Base-by-base conservation (phyloP, 441 rosid genomes). In the Melastoma candidum region DNA sequence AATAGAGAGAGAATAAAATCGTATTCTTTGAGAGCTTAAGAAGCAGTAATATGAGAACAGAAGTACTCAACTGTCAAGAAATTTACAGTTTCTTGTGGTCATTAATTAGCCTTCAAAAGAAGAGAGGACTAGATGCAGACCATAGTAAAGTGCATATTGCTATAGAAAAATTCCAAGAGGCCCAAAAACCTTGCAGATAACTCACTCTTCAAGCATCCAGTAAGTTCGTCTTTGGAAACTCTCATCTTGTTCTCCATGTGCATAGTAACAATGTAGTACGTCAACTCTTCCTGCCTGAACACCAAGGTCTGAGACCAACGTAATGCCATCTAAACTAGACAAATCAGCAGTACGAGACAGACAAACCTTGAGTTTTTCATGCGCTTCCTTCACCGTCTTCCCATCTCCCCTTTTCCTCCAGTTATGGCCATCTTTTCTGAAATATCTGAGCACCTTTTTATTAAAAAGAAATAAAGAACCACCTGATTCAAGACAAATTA, bases 401-500 rank as follows among this genome's bases (percentile, higher is more conserved):
- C 97, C 97, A 73, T 94, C 97, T 71, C 64, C 85, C 66, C 86
- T 89, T 86, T 94, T 89, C 76, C 96, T 87, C 99, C 99, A 94
- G 52, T 75, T 87, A 73, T 94, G 99, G 41, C 99, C 99, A 46
- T 87, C 97, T 72, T 87, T 94, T 67, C 97, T 77, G 54, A 89
- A 94, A 81, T 89, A 89, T 70, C 97, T 80, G 56, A 87, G 71
- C 57, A 83, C 94, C 73, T 94, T 94, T 46, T 96, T 78, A 74
- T 94, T 95, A 64, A 89, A 94, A 47, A 89, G 86, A 73, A 94
- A 89, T 44, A 89, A 78, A 45, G 97, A 87, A 24, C 99, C 99
- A 83, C 87, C 99, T 93, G 79, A 64, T 72, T 66, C 10, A 44
- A 62, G 50, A 61, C 51, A 32, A 32, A 4, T 32, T 32, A 32